Percentiles rank a stretch among this genome's conserved stretches.
Conservation (phyloP, 129 eudicot species). For the Chrysanthemum makinoi region DNA sequence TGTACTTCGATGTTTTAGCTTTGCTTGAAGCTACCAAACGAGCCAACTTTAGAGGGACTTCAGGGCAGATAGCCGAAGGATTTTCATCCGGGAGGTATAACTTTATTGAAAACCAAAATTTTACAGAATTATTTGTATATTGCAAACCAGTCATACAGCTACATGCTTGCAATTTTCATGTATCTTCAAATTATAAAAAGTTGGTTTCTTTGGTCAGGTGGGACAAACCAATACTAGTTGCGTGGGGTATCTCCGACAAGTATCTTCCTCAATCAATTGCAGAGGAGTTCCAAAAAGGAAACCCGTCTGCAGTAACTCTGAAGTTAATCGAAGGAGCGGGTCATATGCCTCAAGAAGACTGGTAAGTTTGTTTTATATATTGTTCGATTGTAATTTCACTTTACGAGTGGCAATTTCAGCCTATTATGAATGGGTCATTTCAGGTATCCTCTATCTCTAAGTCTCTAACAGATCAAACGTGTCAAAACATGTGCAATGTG, state of each 20-base stretch:
- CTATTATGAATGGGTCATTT: too few relatives aligned
- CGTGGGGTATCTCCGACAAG: slow-evolving; percentile 96
- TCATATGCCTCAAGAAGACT: slow-evolving; percentile 99
- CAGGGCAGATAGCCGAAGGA: slow-evolving; percentile 77
- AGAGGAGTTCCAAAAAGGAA: slow-evolving; percentile 80
- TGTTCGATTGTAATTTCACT: not conserved
- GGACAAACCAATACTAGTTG: slow-evolving; percentile 77
- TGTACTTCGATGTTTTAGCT: slow-evolving; percentile 47
- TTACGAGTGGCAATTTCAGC: too few relatives aligned
- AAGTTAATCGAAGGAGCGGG: slow-evolving; percentile 98
- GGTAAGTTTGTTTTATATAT: slow-evolving; percentile 41
- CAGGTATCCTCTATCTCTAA: too few relatives aligned
- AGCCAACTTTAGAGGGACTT: slow-evolving; percentile 64
- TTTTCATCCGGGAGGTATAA: slow-evolving; percentile 81
- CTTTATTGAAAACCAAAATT: not conserved
- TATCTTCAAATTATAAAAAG: slow-evolving; percentile 9
- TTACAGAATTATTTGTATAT: not conserved
- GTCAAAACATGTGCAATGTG: too few relatives aligned
- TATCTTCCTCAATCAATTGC: slow-evolving; percentile 95
- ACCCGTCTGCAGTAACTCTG: slow-evolving; percentile 62
- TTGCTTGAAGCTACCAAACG: slow-evolving; percentile 85
- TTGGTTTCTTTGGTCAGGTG: slow-evolving; percentile 49
- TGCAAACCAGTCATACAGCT: not conserved
- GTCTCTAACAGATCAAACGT: too few relatives aligned
- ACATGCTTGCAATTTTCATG: slow-evolving; percentile 5